Conservation (phyloP, 192 early-diverging fungal species). For the Globomyces pollinis-pini region DNA sequence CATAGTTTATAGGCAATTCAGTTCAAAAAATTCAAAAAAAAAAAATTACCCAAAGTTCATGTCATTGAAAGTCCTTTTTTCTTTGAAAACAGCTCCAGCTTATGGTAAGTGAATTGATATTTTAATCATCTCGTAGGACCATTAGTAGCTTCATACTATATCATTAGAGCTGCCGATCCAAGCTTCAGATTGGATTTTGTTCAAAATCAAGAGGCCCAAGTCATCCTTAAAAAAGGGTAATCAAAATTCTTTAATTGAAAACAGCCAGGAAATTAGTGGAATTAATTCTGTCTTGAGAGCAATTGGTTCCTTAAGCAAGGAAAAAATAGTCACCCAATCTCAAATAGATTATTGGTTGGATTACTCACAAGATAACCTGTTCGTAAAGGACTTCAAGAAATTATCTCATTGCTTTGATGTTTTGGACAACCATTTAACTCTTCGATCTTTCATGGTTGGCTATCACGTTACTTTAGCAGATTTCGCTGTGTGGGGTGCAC, state of each 20-base stretch:
- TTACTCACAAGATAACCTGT: constrained; percentile 58
- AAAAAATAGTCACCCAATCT: constrained; percentile 17
- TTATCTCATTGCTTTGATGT: constrained; percentile 58
- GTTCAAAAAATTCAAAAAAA: too few relatives aligned
- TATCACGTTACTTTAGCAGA: constrained; percentile 73
- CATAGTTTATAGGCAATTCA: too few relatives aligned
- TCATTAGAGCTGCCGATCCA: background rate
- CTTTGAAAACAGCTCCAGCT: background rate
- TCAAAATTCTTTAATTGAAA: background rate
- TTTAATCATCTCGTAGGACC: background rate
- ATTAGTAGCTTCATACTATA: background rate
- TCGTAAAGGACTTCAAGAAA: constrained; percentile 64
- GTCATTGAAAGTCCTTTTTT: background rate
- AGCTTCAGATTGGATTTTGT: background rate
- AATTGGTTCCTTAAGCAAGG: constrained; percentile 7
- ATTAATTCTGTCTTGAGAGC: constrained; percentile 20
- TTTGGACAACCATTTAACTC: constrained; percentile 73
- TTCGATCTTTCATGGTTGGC: constrained; percentile 75
- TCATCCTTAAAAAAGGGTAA: background rate
- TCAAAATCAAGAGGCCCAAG: background rate
- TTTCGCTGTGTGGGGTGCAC: constrained; percentile 77
- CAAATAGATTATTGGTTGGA: constrained; percentile 66
- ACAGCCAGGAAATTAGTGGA: constrained; percentile 9
- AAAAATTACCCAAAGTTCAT: too few relatives aligned
- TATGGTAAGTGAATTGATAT: background rate